These are phyloP conservation scores for Pulveroboletus sp. DNA, from an alignment of 768 basidiomycete genomes.

Conservation along the genomic window DNA sequence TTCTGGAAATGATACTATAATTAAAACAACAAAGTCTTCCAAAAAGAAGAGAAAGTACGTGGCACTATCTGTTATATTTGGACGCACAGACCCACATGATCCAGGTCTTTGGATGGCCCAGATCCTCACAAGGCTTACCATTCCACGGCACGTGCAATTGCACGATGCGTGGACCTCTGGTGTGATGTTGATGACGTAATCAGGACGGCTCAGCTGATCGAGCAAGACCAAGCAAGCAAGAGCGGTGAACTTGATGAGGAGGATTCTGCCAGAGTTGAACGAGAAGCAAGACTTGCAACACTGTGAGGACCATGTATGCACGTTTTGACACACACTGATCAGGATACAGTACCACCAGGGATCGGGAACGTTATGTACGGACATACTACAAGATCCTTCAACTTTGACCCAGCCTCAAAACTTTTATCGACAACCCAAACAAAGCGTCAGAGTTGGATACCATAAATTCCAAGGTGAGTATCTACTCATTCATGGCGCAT, in stretches of 20 bases:
- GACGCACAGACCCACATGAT: no score
- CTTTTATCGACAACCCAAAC: background rate
- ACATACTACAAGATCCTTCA: background rate
- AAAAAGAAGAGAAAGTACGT: no score
- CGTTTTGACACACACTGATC: background rate
- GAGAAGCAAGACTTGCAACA: background rate
- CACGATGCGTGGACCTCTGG: slow-evolving; percentile 3
- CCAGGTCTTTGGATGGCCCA: background rate
- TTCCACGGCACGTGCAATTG: background rate
- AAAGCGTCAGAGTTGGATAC: background rate
- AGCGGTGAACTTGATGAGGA: background rate
- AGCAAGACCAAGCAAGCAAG: background rate
- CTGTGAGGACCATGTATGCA: background rate
- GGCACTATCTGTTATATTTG: no score
- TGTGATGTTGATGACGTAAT: slow-evolving; percentile 3
- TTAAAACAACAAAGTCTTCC: no score
- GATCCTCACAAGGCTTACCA: no score
- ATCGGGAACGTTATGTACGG: background rate
- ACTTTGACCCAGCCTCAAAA: background rate
- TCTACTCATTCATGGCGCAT: background rate
- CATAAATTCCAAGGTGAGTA: background rate
- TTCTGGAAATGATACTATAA: no score
- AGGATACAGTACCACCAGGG: background rate
- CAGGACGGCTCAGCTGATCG: background rate
- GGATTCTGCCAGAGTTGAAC: background rate